Evolutionary conservation across 2,329 filamentous ascomycete species (phyloP).

Genomic region (Xylaria sp.): DNA sequence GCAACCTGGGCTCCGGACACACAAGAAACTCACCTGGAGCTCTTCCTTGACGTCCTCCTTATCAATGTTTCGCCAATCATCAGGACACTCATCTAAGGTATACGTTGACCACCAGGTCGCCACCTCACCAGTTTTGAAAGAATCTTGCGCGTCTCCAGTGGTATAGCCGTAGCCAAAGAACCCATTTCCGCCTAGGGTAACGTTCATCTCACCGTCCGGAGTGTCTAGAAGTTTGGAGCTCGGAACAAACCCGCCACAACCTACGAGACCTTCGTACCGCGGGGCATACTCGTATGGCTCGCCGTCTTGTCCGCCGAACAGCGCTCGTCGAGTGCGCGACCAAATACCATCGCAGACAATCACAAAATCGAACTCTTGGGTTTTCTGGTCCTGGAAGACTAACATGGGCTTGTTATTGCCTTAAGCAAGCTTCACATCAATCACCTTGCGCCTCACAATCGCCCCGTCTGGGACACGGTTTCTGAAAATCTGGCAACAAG

Average conservation of each 20-base stretch:
- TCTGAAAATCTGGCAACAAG: constrained; percentile 33
- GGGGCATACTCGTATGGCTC: constrained; percentile 36
- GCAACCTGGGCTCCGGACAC: not conserved
- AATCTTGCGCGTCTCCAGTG: constrained; percentile 28
- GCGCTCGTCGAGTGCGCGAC: constrained; percentile 31
- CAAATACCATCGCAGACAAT: constrained; percentile 37
- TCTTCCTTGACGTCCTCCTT: constrained; percentile 31
- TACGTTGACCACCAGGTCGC: constrained; percentile 37
- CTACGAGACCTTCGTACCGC: constrained; percentile 35
- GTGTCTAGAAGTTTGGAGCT: constrained; percentile 32
- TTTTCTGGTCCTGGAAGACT: constrained; percentile 31
- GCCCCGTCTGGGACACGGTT: constrained; percentile 26
- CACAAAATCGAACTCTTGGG: constrained; percentile 31
- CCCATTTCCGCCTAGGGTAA: constrained; percentile 32
- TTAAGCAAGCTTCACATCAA: constrained; percentile 33
- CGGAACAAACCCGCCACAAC: constrained; percentile 31
- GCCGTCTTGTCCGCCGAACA: constrained; percentile 28
- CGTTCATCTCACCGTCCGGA: constrained; percentile 35
- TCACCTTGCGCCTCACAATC: constrained; percentile 30
- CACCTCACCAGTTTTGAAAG: constrained; percentile 24
- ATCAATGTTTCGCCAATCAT: constrained; percentile 37
- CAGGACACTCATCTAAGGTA: constrained; percentile 29
- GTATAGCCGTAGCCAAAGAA: constrained; percentile 38
- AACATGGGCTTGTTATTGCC: constrained; percentile 29
- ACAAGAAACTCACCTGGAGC: constrained; percentile 26